A percentile compares a stretch with the other conserved stretches of the same genome.
Evolutionary conservation across 208 protist species (phyloP).

Genomic region (Phytomonas sp.): DNA sequence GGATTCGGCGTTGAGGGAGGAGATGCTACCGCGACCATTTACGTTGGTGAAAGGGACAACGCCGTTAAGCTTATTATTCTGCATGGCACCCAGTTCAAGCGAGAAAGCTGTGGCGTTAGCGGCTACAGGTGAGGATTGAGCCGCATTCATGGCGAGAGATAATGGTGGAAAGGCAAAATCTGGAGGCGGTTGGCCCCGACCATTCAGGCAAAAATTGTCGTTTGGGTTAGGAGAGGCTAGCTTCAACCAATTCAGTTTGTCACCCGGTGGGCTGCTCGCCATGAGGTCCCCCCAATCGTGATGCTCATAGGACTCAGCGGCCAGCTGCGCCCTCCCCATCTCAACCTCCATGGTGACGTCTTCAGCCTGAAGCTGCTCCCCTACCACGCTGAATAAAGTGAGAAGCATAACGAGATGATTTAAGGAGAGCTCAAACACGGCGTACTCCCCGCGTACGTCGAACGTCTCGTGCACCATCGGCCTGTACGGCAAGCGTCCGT

Average conservation of each 20-base stretch:
- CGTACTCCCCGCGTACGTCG: conserved; percentile 41
- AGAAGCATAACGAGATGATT: conserved; percentile 45
- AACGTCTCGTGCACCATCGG: conserved; percentile 61
- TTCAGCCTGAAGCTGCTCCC: conserved; percentile 40
- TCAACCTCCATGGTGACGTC: conserved; percentile 15
- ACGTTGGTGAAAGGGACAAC: not conserved
- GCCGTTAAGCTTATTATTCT: not conserved
- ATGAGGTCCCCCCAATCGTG: conserved; percentile 6
- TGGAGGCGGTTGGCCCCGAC: not conserved
- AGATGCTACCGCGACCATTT: not conserved
- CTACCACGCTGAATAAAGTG: conserved; percentile 27
- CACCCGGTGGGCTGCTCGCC: too few relatives aligned
- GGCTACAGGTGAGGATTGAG: not conserved
- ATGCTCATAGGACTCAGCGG: conserved; percentile 12
- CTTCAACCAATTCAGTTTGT: not conserved
- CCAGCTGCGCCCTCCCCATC: not conserved
- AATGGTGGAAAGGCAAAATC: not conserved
- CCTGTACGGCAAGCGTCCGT: conserved; percentile 63
- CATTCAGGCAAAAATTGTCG: not conserved
- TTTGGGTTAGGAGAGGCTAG: not conserved
- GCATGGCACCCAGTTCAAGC: not conserved
- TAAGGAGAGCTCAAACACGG: conserved; percentile 43
- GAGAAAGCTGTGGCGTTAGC: not conserved
- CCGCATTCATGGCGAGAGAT: not conserved
- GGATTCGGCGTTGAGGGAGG: not conserved